Conservation (phyloP, 345 rosid species). For the Melaleuca alternifolia region DNA sequence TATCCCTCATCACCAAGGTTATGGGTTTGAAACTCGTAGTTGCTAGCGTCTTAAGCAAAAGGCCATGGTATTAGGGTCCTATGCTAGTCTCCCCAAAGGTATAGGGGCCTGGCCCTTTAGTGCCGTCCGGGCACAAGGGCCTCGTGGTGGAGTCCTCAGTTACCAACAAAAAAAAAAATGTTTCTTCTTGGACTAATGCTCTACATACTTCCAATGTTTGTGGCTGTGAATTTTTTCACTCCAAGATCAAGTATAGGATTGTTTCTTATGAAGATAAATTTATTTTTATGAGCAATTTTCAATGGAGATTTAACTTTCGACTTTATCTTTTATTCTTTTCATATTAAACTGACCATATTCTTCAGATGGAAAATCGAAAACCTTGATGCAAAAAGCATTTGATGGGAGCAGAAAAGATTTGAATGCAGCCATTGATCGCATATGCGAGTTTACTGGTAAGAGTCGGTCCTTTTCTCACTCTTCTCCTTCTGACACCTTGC, state of each 20-base stretch:
- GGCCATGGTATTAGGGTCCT: too few relatives aligned
- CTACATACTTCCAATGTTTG: background rate
- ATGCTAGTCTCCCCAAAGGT: too few relatives aligned
- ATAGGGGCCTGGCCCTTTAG: too few relatives aligned
- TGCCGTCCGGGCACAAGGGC: too few relatives aligned
- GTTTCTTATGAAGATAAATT: background rate
- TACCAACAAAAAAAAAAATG: too few relatives aligned
- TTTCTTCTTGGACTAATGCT: background rate
- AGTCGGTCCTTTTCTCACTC: background rate
- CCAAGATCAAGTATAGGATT: background rate
- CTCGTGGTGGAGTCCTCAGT: too few relatives aligned
- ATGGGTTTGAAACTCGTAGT: too few relatives aligned
- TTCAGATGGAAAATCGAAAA: conserved; percentile 57
- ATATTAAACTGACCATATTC: conserved; percentile 7
- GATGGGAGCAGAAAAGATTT: conserved; percentile 86
- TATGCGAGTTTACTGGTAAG: conserved; percentile 84
- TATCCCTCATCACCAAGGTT: too few relatives aligned
- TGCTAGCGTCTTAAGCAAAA: too few relatives aligned
- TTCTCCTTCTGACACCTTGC: background rate
- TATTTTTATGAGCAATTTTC: background rate
- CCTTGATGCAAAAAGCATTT: conserved; percentile 65
- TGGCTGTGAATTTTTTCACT: background rate
- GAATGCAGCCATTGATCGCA: conserved; percentile 79
- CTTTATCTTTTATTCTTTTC: background rate
- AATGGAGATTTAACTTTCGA: background rate